Conservation (phyloP, 306 rosid species). For the Morella rubra region DNA sequence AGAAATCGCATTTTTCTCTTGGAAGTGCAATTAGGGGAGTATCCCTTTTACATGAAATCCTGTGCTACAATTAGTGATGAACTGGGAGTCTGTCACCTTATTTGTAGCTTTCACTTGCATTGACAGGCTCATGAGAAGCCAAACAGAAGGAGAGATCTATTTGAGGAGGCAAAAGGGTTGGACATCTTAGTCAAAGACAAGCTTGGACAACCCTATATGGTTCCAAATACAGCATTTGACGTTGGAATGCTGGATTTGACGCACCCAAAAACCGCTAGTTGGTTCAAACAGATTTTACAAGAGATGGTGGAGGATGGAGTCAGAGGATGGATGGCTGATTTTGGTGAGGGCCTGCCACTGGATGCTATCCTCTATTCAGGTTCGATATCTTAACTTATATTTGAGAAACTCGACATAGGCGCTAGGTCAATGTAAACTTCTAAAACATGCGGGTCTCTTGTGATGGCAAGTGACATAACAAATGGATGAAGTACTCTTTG, state of each 20-base stretch:
- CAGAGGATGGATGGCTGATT: slow-evolving; percentile 99
- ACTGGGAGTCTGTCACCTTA: neutral
- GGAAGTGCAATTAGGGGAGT: neutral
- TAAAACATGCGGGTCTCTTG: slow-evolving; percentile 13
- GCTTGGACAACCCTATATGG: slow-evolving; percentile 75
- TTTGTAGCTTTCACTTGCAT: slow-evolving; percentile 17
- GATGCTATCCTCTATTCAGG: slow-evolving; percentile 92
- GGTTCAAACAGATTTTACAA: slow-evolving; percentile 82
- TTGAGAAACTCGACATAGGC: slow-evolving; percentile 13
- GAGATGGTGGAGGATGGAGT: slow-evolving; percentile 95
- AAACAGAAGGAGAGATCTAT: slow-evolving; percentile 75
- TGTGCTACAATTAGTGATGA: slow-evolving; percentile 3
- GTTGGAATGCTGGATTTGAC: slow-evolving; percentile 95
- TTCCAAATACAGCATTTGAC: slow-evolving; percentile 88
- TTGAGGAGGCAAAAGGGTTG: slow-evolving; percentile 78
- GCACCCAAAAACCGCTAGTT: slow-evolving; percentile 69
- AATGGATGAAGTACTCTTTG: neutral
- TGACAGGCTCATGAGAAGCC: slow-evolving; percentile 67
- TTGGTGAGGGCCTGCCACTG: slow-evolving; percentile 92
- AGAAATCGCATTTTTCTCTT: neutral
- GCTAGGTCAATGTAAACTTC: slow-evolving; percentile 8
- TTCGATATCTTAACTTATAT: slow-evolving; percentile 28
- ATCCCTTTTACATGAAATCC: neutral
- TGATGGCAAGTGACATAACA: slow-evolving; percentile 11
- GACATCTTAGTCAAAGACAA: slow-evolving; percentile 84